phyloP scores from a whole-genome alignment of 2,329 filamentous ascomycete species.

The Beauveria varroae region DNA sequence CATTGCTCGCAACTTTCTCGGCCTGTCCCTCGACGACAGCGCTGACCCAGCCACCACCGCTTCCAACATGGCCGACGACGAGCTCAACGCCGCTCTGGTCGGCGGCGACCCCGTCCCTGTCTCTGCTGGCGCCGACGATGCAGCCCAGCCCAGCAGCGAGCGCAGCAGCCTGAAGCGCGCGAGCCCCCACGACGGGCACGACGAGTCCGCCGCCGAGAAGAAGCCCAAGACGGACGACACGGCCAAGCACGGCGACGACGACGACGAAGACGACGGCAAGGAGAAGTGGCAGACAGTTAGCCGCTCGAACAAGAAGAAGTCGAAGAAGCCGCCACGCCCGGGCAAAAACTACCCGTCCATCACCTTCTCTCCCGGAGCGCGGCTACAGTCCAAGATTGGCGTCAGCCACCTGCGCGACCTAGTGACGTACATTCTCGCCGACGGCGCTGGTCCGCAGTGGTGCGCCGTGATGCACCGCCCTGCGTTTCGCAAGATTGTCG shows the following conservation, averaged over 20 bases:
- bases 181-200: slow-evolving; percentile 34
- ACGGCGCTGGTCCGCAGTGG: slow-evolving; percentile 58
- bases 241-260: slow-evolving; percentile 21
- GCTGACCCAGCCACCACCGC: background rate
- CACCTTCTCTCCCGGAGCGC: slow-evolving; percentile 47
- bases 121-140: background rate
- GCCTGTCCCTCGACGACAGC: slow-evolving; percentile 5
- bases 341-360: slow-evolving; percentile 53
- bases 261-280: slow-evolving; percentile 24
- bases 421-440: slow-evolving; percentile 59
- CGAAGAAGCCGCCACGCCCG: slow-evolving; percentile 51
- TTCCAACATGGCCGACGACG: slow-evolving; percentile 1
- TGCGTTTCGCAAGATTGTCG: slow-evolving; percentile 70
- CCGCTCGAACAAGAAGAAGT: slow-evolving; percentile 45
- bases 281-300: slow-evolving; percentile 50
- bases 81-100: background rate
- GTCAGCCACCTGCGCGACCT: slow-evolving; percentile 56
- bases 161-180: slow-evolving; percentile 40
- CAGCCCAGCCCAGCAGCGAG: slow-evolving; percentile 20
- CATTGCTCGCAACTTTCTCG: slow-evolving; percentile 13
- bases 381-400: slow-evolving; percentile 54
- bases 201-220: background rate
- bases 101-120: background rate
- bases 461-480: slow-evolving; percentile 54
- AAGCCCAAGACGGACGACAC: slow-evolving; percentile 16